phyloP scores from a whole-genome alignment of 176 grass and related monocot species.

The Paspalum vaginatum region DNA sequence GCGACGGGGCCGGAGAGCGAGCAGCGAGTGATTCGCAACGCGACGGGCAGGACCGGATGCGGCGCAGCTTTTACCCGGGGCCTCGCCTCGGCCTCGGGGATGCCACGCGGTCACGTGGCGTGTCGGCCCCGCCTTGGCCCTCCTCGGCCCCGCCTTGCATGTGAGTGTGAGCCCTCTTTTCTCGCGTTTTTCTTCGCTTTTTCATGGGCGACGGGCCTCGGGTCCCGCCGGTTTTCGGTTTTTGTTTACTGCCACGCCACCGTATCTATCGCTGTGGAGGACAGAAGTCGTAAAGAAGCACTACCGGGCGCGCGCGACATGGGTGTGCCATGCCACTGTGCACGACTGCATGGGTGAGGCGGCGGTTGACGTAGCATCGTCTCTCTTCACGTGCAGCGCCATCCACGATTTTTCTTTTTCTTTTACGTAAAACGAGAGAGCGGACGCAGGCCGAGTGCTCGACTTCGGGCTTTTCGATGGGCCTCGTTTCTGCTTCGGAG shows the following conservation, averaged over 20 bases:
- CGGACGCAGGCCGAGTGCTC: too few relatives aligned
- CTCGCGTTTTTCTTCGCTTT: neutral
- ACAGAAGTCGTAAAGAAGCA: slow-evolving; percentile 1
- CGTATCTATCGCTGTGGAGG: neutral
- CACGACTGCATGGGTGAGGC: neutral
- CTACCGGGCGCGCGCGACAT: neutral
- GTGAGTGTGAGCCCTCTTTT: slow-evolving; percentile 24
- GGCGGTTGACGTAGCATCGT: neutral
- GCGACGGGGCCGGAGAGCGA: neutral
- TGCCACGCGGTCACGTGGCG: slow-evolving; percentile 21
- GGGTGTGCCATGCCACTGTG: neutral
- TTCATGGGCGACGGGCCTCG: slow-evolving; percentile 14
- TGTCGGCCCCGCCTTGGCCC: too few relatives aligned
- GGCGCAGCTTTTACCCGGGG: slow-evolving; percentile 29
- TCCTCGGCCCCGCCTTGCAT: too few relatives aligned
- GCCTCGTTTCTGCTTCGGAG: neutral
- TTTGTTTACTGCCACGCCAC: neutral
- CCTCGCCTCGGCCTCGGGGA: neutral
- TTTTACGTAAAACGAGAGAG: too few relatives aligned
- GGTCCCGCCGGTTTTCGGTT: neutral
- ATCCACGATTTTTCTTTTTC: too few relatives aligned
- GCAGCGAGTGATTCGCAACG: slow-evolving; percentile 12
- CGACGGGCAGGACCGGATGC: slow-evolving; percentile 23
- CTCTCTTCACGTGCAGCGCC: neutral
- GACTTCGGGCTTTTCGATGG: neutral